A percentile compares a stretch with the other conserved stretches of the same genome.
Evolutionary conservation across 805 yeast genomes (phyloP).

Genomic region (Saccharomycopsis oosterbeekiorum): DNA sequence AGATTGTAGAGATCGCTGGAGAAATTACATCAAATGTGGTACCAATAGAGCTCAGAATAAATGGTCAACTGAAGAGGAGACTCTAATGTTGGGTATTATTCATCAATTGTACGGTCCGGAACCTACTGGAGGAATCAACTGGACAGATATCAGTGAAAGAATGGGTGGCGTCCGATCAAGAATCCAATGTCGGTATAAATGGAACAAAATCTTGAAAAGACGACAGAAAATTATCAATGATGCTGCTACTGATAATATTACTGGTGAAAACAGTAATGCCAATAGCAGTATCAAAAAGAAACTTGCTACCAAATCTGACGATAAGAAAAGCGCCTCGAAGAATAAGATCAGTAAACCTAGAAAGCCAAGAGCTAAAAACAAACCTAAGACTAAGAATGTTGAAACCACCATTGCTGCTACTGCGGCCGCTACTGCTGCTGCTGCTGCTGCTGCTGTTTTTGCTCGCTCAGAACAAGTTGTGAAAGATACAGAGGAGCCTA

Average conservation of each 20-base stretch:
- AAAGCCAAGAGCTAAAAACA: background rate
- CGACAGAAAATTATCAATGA: constrained; percentile 35
- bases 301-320: background rate
- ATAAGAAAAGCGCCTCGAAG: background rate
- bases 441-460: constrained; percentile 8
- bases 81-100: constrained; percentile 44
- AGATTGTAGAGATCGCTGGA: constrained; percentile 94
- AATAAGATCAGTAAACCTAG: background rate
- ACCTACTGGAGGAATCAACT: constrained; percentile 49
- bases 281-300: background rate
- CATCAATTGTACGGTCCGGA: constrained; percentile 35
- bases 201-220: constrained; percentile 72
- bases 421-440: constrained; percentile 5
- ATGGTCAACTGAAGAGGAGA: constrained; percentile 74
- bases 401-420: constrained; percentile 1
- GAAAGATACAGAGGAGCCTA: background rate
- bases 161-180: constrained; percentile 87
- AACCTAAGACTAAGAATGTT: background rate
- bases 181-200: constrained; percentile 91
- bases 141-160: constrained; percentile 84
- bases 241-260: background rate
- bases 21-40: constrained; percentile 93
- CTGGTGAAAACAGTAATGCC: background rate
- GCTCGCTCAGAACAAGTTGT: background rate
- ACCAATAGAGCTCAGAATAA: constrained; percentile 60